phyloP scores from a whole-genome alignment of 1,284 basidiomycete species.

The Tylopilus orsonianus region DNA sequence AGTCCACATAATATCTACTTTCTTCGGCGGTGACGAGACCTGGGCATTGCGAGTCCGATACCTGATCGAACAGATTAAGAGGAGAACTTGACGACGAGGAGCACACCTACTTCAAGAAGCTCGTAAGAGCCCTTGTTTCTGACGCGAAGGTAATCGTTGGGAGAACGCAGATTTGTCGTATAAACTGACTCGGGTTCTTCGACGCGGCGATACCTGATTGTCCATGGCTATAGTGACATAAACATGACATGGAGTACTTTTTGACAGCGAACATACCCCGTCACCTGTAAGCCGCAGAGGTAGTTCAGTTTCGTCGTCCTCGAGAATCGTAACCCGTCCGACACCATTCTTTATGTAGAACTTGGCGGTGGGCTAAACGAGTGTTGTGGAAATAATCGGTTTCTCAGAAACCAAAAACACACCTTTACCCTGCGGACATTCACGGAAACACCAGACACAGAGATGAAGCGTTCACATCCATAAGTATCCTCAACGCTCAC shows the following conservation, averaged over 20 bases:
- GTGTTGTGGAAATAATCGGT: constrained; percentile 1
- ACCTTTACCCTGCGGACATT: constrained; percentile 87
- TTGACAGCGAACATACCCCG: constrained; percentile 53
- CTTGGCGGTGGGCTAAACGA: constrained; percentile 73
- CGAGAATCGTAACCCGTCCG: constrained; percentile 68
- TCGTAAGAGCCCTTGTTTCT: constrained; percentile 75
- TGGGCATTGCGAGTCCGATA: constrained; percentile 82
- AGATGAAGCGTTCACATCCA: constrained; percentile 80
- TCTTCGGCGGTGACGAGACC: constrained; percentile 66
- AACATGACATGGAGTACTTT: constrained; percentile 6
- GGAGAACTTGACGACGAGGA: not conserved
- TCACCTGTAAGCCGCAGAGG: constrained; percentile 86
- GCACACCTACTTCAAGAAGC: constrained; percentile 58
- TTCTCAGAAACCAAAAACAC: constrained; percentile 19
- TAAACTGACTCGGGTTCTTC: constrained; percentile 48
- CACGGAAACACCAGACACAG: constrained; percentile 79
- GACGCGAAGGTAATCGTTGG: constrained; percentile 74
- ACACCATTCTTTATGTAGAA: constrained; percentile 70
- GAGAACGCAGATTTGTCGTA: constrained; percentile 51
- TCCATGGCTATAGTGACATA: constrained; percentile 69
- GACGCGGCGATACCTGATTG: constrained; percentile 67
- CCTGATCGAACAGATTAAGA: constrained; percentile 40
- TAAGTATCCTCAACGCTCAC: constrained; percentile 88
- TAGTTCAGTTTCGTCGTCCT: constrained; percentile 70
- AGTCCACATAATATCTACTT: constrained; percentile 69